Evolutionary conservation across 192 early-diverging fungal species (phyloP).

Genomic region (Coemansia sp.): DNA sequence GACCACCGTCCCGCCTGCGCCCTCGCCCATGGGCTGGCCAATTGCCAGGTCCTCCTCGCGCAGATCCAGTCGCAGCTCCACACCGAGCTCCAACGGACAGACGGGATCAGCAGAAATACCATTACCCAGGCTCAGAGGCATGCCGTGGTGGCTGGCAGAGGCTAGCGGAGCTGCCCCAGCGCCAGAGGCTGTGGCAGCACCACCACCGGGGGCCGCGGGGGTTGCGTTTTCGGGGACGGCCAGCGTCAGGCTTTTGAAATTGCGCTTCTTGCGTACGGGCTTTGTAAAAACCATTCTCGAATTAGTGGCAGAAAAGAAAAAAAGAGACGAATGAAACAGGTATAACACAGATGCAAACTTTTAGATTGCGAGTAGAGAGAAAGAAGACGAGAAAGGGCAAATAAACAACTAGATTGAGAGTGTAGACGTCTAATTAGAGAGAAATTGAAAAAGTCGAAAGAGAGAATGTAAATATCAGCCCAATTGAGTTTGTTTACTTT

Average conservation of each 20-base stretch:
- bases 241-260: slow-evolving; percentile 53
- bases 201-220: slow-evolving; percentile 13
- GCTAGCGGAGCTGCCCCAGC: slow-evolving; percentile 2
- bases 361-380: slow-evolving; percentile 5
- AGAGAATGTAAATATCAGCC: not conserved
- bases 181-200: slow-evolving; percentile 9
- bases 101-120: slow-evolving; percentile 22
- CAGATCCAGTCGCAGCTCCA: slow-evolving; percentile 72
- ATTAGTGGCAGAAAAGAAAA: not conserved
- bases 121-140: slow-evolving; percentile 7
- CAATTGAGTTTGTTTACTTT: slow-evolving; percentile 5
- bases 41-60: slow-evolving; percentile 78
- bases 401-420: not conserved
- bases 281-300: slow-evolving; percentile 39
- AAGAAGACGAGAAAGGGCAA: not conserved
- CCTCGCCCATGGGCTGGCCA: slow-evolving; percentile 83
- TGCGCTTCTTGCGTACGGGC: slow-evolving; percentile 54
- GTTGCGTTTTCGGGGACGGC: slow-evolving; percentile 23
- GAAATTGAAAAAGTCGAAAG: not conserved
- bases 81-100: slow-evolving; percentile 61
- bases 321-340: not conserved
- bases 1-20: slow-evolving; percentile 87
- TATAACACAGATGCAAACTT: not conserved
- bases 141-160: slow-evolving; percentile 15
- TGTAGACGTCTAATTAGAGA: slow-evolving; percentile 2